Percentiles rank a stretch among this genome's conserved stretches.
Conservation (phyloP, 2,329 filamentous ascomycete species). For the Diplodia corticola region DNA sequence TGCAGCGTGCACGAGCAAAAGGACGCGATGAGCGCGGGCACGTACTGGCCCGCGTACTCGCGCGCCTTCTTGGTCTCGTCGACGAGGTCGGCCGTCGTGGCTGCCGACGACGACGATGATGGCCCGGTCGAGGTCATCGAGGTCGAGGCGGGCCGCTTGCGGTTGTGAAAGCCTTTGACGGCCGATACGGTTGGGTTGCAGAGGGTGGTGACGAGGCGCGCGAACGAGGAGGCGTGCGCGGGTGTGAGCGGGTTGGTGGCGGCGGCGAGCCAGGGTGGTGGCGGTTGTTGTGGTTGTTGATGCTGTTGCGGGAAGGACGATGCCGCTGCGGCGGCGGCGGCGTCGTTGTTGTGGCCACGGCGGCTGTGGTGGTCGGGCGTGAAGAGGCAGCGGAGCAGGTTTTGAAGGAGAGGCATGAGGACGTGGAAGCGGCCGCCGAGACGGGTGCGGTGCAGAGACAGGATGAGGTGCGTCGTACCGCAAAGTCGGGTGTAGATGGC, state of each 20-base stretch:
- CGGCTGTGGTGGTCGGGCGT: conserved; percentile 40
- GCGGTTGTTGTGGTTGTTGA: conserved; percentile 30
- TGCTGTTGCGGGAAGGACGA: neutral
- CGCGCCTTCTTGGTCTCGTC: conserved; percentile 62
- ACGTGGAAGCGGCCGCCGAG: conserved; percentile 63
- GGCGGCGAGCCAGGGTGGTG: conserved; percentile 38
- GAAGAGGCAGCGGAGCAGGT: conserved; percentile 58
- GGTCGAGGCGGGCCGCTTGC: conserved; percentile 24
- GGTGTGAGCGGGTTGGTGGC: conserved; percentile 62
- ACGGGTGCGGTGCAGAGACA: conserved; percentile 59
- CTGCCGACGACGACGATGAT: conserved; percentile 7
- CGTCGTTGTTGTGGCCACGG: neutral
- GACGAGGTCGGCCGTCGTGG: conserved; percentile 44
- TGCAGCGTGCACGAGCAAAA: conserved; percentile 57
- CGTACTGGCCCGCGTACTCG: conserved; percentile 57
- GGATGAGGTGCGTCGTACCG: conserved; percentile 52
- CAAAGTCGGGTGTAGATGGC: conserved; percentile 57
- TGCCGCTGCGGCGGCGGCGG: no score
- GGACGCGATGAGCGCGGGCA: conserved; percentile 58
- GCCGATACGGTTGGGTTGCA: conserved; percentile 62
- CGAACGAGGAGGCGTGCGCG: conserved; percentile 51
- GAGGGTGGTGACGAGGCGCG: conserved; percentile 59
- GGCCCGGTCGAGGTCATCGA: no score
- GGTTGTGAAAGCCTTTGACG: conserved; percentile 47
- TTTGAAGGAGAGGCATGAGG: conserved; percentile 56